Evolutionary conservation across 768 basidiomycete species (phyloP), one percentile per base, ranked within the genome.

Genomic region (Stropharia rugosoannulata): DNA sequence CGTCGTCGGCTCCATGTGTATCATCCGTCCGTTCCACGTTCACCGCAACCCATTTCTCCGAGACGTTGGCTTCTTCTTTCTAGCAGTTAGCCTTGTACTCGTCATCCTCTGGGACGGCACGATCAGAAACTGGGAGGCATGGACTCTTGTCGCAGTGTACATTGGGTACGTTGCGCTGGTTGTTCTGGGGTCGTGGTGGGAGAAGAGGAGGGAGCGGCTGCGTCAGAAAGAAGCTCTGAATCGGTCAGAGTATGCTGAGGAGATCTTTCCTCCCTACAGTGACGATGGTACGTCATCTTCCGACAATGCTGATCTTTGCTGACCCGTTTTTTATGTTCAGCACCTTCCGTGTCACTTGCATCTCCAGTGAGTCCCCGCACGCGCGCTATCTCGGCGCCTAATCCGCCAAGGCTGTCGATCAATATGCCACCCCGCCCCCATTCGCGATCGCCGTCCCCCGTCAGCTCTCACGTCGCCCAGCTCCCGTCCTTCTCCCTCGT

Each of bases 1-100:
- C 64, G 97, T 99, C 19, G 96, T 93, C 11, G 97, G 97, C 7
- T 89, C 90, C n/a, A 96, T 99, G 88, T 95, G 93, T 62, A 86
- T 98, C 70, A 94, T 98, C 71, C 90, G 89, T 55, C 95, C 96
- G 0, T 99, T 99, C 73, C 82, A 84, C 61, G 94, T 98, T 27
- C 77, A 87, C 35, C 84, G 78, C 0, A 75, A 78, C 15, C 87
- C 91, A 0, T 99, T 98, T 74, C 71, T 98, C 10, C 88, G 97
- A 38, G 97, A 99, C 69, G 90, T 96, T 32, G 87, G 91, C 5
- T 98, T 98, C 79, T 98, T 98, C 73, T 85, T 90, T n/a, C 63
- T 83, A 9, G 89, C 96, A 0, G 85, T 98, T 40, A 51, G 71
- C n/a, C 61, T 90, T n/a, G 76, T 97, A 1, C 77, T 98, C 11